phyloP scores from a whole-genome alignment of 2,329 filamentous ascomycete genomes.

The Alternaria consortialis region DNA sequence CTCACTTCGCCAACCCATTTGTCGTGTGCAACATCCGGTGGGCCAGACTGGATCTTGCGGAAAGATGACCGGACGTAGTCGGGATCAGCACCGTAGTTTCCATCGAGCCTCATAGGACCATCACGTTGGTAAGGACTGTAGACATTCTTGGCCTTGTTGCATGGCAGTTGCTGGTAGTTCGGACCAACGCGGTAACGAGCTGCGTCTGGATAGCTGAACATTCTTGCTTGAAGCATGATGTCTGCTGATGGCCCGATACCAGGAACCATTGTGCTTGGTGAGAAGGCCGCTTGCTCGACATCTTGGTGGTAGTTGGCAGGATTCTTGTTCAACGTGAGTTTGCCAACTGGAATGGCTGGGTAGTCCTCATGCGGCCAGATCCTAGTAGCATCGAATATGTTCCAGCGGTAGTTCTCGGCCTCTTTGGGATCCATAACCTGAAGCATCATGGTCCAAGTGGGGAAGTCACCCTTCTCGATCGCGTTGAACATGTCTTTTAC shows the following conservation, averaged over 20 bases:
- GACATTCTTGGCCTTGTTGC: conserved; percentile 39
- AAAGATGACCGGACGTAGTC: conserved; percentile 53
- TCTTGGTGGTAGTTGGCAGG: conserved; percentile 74
- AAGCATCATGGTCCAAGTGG: conserved; percentile 62
- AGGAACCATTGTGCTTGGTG: conserved; percentile 70
- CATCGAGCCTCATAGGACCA: conserved; percentile 42
- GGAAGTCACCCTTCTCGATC: conserved; percentile 58
- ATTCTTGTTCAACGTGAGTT: conserved; percentile 62
- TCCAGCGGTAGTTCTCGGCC: conserved; percentile 56
- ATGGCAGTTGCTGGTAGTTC: conserved; percentile 61
- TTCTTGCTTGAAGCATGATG: conserved; percentile 67
- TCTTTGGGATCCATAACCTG: conserved; percentile 65
- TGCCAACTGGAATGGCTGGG: conserved; percentile 60
- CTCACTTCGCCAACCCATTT: conserved; percentile 31
- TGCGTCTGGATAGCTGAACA: conserved; percentile 70
- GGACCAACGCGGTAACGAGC: conserved; percentile 58
- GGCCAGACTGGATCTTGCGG: conserved; percentile 11
- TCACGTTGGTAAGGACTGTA: conserved; percentile 44
- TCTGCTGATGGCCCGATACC: conserved; percentile 71
- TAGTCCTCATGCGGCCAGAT: conserved; percentile 63
- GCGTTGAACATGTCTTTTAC: conserved; percentile 54
- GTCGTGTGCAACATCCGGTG: conserved; percentile 32
- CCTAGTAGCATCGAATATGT: conserved; percentile 67
- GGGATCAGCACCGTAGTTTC: conserved; percentile 59
- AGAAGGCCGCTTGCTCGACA: conserved; percentile 73